Evolutionary conservation across 805 yeast species (phyloP), one percentile per base, ranked within the genome.

Genomic region (Blastobotrys parvus): DNA sequence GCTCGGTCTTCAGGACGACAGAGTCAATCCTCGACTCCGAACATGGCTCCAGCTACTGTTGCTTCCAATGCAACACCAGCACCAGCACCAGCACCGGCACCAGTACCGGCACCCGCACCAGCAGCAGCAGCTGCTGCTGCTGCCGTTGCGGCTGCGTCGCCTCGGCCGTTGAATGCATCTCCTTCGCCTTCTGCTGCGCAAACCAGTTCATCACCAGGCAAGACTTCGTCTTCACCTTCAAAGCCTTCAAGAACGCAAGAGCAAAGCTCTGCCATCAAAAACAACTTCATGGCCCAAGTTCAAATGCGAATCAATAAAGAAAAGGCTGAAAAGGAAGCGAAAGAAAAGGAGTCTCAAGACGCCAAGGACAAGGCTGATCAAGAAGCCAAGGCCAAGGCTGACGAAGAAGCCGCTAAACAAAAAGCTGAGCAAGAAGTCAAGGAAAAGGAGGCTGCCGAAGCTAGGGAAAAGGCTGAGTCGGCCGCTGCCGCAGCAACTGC

Each of bases 241-340:
- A 15, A n/a, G 15, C 25, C 8, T 30, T 17, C 39, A 23, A 35
- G 35, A 13, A 42, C 23, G 29, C 35, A 2, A 43, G 31, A 17
- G 21, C 13, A 21, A 27, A 38, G 43, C 23, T 22, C 37, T n/a
- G 52, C 38, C 25, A 42, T 45, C 23, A 38, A 42, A 30, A 46
- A 46, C 36, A 42, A 51, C 32, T 38, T 53, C 44, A 39, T 31
- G 42, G 52, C 46, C 33, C 46, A 46, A 33, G 47, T 50, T 32
- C 29, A 41, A 22, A 39, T 35, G 40, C 41, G 41, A 30, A 41
- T 47, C 15, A 45, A 38, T 18, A 46, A 32, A 8, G 53, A 45
- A 35, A 33, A 31, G 38, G 40, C 39, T 30, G 35, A 19, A 29
- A 41, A 45, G 30, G 50, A 44, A 29, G 43, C 47, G 35, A 27